Percentiles rank a stretch among this genome's conserved stretches.
Conservation (phyloP, 2,329 filamentous ascomycete genomes). For the Diaporthe australafricana region DNA sequence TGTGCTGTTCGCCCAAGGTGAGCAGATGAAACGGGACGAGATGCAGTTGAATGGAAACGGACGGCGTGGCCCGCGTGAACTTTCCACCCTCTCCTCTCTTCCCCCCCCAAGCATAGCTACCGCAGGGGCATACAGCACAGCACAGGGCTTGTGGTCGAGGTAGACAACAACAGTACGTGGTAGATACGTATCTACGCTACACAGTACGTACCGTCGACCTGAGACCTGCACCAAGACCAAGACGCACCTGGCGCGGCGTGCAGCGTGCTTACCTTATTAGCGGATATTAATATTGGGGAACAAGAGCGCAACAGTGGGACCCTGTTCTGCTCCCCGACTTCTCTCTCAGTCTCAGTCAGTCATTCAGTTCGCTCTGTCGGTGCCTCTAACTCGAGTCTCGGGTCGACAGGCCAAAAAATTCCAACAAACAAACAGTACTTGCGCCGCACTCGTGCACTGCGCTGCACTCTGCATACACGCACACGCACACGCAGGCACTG, state of each 20-base stretch:
- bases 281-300: conserved; percentile 33
- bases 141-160: no score
- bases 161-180: not conserved
- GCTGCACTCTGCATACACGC: not conserved
- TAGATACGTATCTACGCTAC: not conserved
- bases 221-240: conserved; percentile 14
- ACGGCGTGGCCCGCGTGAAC: not conserved
- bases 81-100: not conserved
- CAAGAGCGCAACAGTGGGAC: conserved; percentile 17
- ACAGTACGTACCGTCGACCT: conserved; percentile 18
- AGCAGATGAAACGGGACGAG: conserved; percentile 24
- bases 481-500: not conserved
- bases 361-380: conserved; percentile 10
- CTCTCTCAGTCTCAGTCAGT: conserved; percentile 28
- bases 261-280: conserved; percentile 32
- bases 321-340: conserved; percentile 25
- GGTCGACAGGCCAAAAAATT: not conserved
- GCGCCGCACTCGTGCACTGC: conserved; percentile 3
- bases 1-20: conserved; percentile 18
- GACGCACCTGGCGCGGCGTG: conserved; percentile 25
- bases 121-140: not conserved
- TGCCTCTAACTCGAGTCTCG: conserved; percentile 12
- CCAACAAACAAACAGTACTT: conserved; percentile 16
- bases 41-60: conserved; percentile 25
- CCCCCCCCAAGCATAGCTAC: not conserved